Evolutionary conservation across 768 basidiomycete genomes (phyloP), one percentile per base, ranked within the genome.

Genomic region (Termitomyces eurrhizus): DNA sequence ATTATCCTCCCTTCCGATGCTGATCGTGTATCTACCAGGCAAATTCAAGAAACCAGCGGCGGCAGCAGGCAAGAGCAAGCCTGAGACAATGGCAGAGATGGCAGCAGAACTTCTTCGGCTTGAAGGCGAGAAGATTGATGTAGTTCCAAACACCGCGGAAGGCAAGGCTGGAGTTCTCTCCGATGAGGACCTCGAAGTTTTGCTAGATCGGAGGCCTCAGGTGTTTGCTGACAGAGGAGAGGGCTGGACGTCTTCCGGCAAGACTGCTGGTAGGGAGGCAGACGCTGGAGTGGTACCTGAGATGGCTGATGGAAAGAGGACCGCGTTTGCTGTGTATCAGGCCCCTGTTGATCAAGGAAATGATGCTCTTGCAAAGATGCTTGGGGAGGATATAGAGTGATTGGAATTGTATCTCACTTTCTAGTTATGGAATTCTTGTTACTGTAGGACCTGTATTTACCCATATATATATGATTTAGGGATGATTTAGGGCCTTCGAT

Each of bases 121-220:
- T 3, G 94, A 96, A 68, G 89, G 89, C 16, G 93, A 98, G 74
- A 87, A 94, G 69, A 92, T 98, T 60, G 85, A 92, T 56, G 87
- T 98, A 12, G 92, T 93, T 18, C 85, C 85, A 2, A 81, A 85
- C 66, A 90, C 86, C 18, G 84, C 81, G 26, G 84, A 83, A 64
- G 88, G 86, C 41, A 87, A 88, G 69, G 77, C 79, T 49, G 83
- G 83, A 37, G 85, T 98, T 53, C 79, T 99, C 66, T 89, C 86
- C 63, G 92, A 97, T 56, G 82, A 80, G 44, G 93, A 97, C 66
- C 74, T 99, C 39, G 85, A 88, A 26, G 78, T 85, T 69, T 77
- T 98, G 54, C 77, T 98, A 39, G 95, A 97, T 66, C 80, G 95
- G 35, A 78, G 87, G 37, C 84, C 83, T 0, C 84, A 84, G 41